A percentile compares a stretch with the other conserved stretches of the same genome.
phyloP scores from a whole-genome alignment of 2,329 filamentous ascomycete species.

The Cladorrhinum sp. region DNA sequence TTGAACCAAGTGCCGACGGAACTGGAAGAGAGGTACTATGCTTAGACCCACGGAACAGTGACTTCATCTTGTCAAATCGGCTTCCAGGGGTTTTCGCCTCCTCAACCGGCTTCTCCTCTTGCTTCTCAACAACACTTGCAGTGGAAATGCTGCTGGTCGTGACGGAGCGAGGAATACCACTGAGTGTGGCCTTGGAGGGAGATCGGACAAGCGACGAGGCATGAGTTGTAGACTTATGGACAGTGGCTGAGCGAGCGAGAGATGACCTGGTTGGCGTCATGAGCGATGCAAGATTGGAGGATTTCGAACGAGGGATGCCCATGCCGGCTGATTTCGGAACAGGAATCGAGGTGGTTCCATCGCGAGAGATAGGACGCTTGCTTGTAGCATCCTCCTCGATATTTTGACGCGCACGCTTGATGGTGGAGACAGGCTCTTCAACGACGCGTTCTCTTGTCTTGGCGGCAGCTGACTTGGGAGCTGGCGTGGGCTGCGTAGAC shows the following conservation, averaged over 20 bases:
- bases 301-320: conserved; percentile 44
- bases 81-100: conserved; percentile 45
- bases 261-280: conserved; percentile 79
- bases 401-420: conserved; percentile 70
- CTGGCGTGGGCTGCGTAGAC: conserved; percentile 29
- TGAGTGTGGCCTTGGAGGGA: conserved; percentile 47
- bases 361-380: conserved; percentile 56
- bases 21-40: conserved; percentile 48
- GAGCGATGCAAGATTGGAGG: conserved; percentile 54
- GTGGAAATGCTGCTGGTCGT: conserved; percentile 45
- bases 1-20: conserved; percentile 38
- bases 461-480: conserved; percentile 25
- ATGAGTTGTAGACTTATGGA: conserved; percentile 49
- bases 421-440: conserved; percentile 40
- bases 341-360: conserved; percentile 46
- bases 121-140: conserved; percentile 27
- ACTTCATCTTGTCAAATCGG: conserved; percentile 56
- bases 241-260: conserved; percentile 56
- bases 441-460: conserved; percentile 29
- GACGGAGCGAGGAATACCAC: conserved; percentile 48
- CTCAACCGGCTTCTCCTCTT: conserved; percentile 28
- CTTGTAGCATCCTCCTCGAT: conserved; percentile 67
- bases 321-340: conserved; percentile 46
- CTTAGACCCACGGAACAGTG: conserved; percentile 50
- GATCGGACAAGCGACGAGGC: conserved; percentile 51